Base-by-base conservation (phyloP, 345 rosid genomes). In the Chamaenerion angustifolium region DNA sequence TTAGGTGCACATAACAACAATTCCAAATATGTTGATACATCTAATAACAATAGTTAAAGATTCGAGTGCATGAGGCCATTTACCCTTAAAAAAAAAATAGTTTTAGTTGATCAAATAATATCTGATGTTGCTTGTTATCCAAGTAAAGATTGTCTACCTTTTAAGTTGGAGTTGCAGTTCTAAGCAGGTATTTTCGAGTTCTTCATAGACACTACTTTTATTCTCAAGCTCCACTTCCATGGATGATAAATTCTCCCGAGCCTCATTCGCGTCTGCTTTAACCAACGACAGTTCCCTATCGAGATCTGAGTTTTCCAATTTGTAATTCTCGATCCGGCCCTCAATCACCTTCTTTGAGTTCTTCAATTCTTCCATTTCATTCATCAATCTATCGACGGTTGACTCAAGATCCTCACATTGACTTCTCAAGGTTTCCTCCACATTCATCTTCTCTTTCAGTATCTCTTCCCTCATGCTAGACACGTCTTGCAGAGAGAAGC, bases 401-500 rank as follows among this genome's bases (percentile, higher is more conserved):
- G 66, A 54, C 45, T 73, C 71, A 13, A 78, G 66, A 64, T 71
- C 77, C 57, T 64, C 65, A 10, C 65, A 68, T 64, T 64, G 66
- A 19, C 48, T 48, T 56, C 42, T 40, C 49, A 42, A 57, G 42
- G 16, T 61, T 73, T 48, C 54, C 68, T 48, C 78, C 96, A 42
- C 67, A 65, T 73, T 86, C 85, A 42, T 71, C 61, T 74, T 74
- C 98, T 61, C 81, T 78, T 78, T 83, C 71, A 71, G 74, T 19
- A 81, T 65, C 56, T 69, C 87, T 54, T 81, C 76, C 67, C 65
- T 80, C 88, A 79, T 90, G 85, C 83, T 80, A 54, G 95, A 75
- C 78, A 83, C 94, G 72, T 86, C 93, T 76, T 86, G 95, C 49
- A 86, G 72, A 54, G 98, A 83, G 61, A 86, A 86, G 54, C 98